Evolutionary conservation across 495 filamentous ascomycete species (phyloP).

Genomic region (Podospora tetraspora): DNA sequence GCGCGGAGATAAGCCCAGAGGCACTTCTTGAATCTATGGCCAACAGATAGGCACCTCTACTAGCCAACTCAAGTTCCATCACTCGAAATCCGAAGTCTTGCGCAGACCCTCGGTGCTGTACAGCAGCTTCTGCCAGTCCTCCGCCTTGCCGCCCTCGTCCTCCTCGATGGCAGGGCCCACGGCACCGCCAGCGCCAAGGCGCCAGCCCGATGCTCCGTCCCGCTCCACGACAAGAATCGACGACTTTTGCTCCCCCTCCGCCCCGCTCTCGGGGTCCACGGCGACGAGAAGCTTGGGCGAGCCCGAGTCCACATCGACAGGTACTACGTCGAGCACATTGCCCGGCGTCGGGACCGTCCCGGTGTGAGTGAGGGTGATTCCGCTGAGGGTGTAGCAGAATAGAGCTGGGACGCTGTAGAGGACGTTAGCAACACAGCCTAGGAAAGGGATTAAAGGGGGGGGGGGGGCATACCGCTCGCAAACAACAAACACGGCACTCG

Average conservation of each 20-base stretch:
- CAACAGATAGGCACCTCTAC: not conserved
- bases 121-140: conserved; percentile 52
- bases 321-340: conserved; percentile 55
- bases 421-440: conserved; percentile 19
- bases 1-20: too few relatives aligned
- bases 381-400: conserved; percentile 51
- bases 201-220: not conserved
- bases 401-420: conserved; percentile 53
- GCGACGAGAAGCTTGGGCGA: conserved; percentile 45
- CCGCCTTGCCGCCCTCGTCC: conserved; percentile 30
- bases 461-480: conserved; percentile 58
- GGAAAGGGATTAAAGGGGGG: not conserved
- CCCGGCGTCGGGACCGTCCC: conserved; percentile 49
- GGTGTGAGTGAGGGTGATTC: conserved; percentile 40
- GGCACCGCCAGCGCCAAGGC: conserved; percentile 4
- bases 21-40: not conserved
- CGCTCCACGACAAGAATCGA: conserved; percentile 21
- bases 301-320: conserved; percentile 19
- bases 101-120: conserved; percentile 70
- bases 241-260: conserved; percentile 25
- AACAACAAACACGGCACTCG: conserved; percentile 41
- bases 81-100: conserved; percentile 40
- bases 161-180: conserved; percentile 15
- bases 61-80: not conserved
- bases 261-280: conserved; percentile 41